These are phyloP conservation scores for Sclerotinia spermophila DNA, from an alignment of 2,329 filamentous ascomycete species.

Conservation along the genomic window DNA sequence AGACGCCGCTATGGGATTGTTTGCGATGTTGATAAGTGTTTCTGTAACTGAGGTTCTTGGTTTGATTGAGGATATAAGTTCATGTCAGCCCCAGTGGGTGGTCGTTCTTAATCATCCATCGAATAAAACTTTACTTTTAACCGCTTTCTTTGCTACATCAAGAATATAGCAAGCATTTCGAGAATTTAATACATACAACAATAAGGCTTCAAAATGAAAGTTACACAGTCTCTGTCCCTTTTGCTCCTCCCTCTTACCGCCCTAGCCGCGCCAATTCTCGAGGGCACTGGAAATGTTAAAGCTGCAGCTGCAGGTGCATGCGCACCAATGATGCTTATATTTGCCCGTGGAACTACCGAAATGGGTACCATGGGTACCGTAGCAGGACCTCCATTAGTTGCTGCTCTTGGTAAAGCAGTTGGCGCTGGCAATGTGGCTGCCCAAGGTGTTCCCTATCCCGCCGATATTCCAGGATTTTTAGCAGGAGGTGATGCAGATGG, in stretches of 20 bases:
- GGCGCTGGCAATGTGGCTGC: constrained; percentile 44
- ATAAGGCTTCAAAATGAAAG: not conserved
- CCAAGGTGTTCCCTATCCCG: constrained; percentile 53
- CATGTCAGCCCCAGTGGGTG: not conserved
- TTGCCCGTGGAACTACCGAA: constrained; percentile 31
- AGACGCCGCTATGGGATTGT: not conserved
- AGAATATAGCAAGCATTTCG: not conserved
- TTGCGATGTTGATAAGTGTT: not conserved
- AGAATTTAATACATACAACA: not conserved
- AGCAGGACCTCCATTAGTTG: constrained; percentile 32
- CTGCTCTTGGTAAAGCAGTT: constrained; percentile 31
- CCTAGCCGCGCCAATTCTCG: not conserved
- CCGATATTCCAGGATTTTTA: constrained; percentile 45
- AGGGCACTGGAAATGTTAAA: not conserved
- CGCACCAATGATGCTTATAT: constrained; percentile 31
- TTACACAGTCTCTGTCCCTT: not conserved
- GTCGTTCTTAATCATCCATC: not conserved
- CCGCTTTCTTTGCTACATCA: not conserved
- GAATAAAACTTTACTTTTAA: not conserved
- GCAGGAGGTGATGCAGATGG: constrained; percentile 45
- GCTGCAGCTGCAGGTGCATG: constrained; percentile 19
- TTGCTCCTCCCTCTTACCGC: constrained; percentile 1
- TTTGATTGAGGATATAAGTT: not conserved
- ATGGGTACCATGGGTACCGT: constrained; percentile 27
- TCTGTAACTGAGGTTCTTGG: not conserved